A percentile compares a stretch with the other conserved stretches of the same genome.
Evolutionary conservation across 805 yeast genomes (phyloP).

Genomic region (Nakazawaea molendinolei): DNA sequence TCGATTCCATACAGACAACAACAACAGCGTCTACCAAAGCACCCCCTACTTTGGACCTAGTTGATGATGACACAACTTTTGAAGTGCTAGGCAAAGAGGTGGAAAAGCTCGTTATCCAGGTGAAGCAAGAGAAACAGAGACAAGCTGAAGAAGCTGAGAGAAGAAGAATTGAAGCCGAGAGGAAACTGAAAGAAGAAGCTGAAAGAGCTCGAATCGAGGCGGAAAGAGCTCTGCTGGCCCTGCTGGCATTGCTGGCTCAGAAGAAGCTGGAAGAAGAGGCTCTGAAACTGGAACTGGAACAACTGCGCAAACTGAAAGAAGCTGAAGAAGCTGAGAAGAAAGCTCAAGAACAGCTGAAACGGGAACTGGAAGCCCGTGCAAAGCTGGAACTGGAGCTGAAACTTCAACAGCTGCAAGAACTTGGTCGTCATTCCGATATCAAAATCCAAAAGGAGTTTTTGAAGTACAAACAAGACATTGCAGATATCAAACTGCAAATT

Average conservation of each 20-base stretch:
- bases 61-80: background rate
- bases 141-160: slow-evolving; percentile 15
- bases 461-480: slow-evolving; percentile 44
- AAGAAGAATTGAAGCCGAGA: slow-evolving; percentile 15
- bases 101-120: too few relatives aligned
- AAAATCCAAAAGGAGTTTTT: slow-evolving; percentile 37
- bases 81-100: slow-evolving; percentile 1
- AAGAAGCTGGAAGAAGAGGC: slow-evolving; percentile 15
- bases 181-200: slow-evolving; percentile 19
- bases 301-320: slow-evolving; percentile 17
- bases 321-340: slow-evolving; percentile 18
- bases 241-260: slow-evolving; percentile 11
- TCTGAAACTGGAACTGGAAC: slow-evolving; percentile 17
- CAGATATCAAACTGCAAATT: slow-evolving; percentile 52
- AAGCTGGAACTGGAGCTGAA: slow-evolving; percentile 10
- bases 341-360: slow-evolving; percentile 18
- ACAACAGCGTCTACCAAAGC: too few relatives aligned
- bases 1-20: too few relatives aligned
- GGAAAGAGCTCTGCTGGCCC: slow-evolving; percentile 16
- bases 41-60: too few relatives aligned
- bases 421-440: slow-evolving; percentile 27
- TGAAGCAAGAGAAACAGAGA: background rate
- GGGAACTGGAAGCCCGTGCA: slow-evolving; percentile 14
- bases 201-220: slow-evolving; percentile 19
- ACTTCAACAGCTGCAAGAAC: slow-evolving; percentile 16